Conservation (phyloP, 179 eudicot genomes). For the Spergularia azorica region DNA sequence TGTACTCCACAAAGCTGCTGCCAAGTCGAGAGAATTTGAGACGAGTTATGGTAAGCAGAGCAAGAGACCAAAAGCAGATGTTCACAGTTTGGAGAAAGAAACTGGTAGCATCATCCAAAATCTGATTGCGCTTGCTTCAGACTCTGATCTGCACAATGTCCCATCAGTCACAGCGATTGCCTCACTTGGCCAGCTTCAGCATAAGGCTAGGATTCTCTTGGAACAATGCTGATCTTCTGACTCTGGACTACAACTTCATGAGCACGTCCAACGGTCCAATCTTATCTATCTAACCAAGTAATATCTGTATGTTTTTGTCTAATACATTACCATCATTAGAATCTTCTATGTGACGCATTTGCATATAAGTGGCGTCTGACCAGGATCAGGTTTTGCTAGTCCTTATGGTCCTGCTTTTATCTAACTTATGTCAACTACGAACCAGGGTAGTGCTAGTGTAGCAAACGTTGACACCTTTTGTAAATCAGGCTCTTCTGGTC, state of each 20-base stretch:
- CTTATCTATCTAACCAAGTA: not conserved
- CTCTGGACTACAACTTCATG: not conserved
- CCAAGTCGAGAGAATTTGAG: slow-evolving; percentile 86
- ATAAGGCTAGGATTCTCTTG: slow-evolving; percentile 55
- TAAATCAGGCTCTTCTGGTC: slow-evolving; percentile 7
- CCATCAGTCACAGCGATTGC: slow-evolving; percentile 19
- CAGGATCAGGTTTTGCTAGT: slow-evolving; percentile 31
- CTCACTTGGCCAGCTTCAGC: slow-evolving; percentile 55
- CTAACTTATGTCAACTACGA: not conserved
- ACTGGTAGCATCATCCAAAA: slow-evolving; percentile 34
- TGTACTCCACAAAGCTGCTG: slow-evolving; percentile 69
- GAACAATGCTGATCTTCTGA: slow-evolving; percentile 42
- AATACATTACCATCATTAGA: not conserved
- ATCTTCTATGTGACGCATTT: not conserved
- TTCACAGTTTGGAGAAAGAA: slow-evolving; percentile 35
- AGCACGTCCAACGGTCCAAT: not conserved
- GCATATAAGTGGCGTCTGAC: slow-evolving; percentile 10
- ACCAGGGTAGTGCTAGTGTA: slow-evolving; percentile 1
- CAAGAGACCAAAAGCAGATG: slow-evolving; percentile 21
- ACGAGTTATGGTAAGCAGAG: slow-evolving; percentile 51
- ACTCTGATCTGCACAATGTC: slow-evolving; percentile 17
- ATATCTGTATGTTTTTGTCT: not conserved
- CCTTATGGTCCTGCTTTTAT: slow-evolving; percentile 15
- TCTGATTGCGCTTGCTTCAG: slow-evolving; percentile 32
- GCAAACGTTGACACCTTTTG: slow-evolving; percentile 1